Conservation (phyloP, 2,329 filamentous ascomycete genomes). For the Plenodomus tracheiphilus region DNA sequence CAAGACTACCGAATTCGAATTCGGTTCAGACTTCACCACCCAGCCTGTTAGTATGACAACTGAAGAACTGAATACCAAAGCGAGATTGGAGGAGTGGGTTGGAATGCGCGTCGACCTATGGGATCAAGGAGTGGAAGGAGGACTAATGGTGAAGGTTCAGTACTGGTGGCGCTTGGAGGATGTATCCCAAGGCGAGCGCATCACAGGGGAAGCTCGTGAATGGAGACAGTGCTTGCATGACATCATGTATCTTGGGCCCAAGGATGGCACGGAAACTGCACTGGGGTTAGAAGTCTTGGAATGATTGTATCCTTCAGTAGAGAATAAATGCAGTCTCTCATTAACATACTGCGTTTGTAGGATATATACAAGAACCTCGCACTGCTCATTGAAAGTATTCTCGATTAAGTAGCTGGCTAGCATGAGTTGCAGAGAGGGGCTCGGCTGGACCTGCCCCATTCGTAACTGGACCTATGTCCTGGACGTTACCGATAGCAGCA, state of each 20-base stretch:
- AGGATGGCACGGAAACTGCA: constrained; percentile 10
- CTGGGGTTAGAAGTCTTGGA: constrained; percentile 4
- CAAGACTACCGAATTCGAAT: constrained; percentile 5
- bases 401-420: constrained; percentile 6
- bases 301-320: too few species aligned
- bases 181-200: constrained; percentile 1
- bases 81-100: constrained; percentile 10
- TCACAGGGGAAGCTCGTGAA: not conserved
- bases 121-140: constrained; percentile 3
- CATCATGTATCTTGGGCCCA: constrained; percentile 16
- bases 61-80: constrained; percentile 1
- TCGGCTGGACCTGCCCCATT: constrained; percentile 18
- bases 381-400: not conserved
- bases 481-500: constrained; percentile 3
- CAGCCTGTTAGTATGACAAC: constrained; percentile 2
- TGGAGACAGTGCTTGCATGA: constrained; percentile 24
- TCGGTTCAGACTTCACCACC: constrained; percentile 4
- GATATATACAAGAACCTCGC: not conserved
- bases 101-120: constrained; percentile 19
- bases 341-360: too few species aligned
- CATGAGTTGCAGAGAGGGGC: constrained; percentile 10
- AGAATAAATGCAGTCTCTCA: not conserved
- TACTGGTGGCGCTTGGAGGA: constrained; percentile 18
- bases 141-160: constrained; percentile 16
- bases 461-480: constrained; percentile 1